Base-by-base conservation (phyloP, 305 asterid genomes). In the Fraxinus greggii region DNA sequence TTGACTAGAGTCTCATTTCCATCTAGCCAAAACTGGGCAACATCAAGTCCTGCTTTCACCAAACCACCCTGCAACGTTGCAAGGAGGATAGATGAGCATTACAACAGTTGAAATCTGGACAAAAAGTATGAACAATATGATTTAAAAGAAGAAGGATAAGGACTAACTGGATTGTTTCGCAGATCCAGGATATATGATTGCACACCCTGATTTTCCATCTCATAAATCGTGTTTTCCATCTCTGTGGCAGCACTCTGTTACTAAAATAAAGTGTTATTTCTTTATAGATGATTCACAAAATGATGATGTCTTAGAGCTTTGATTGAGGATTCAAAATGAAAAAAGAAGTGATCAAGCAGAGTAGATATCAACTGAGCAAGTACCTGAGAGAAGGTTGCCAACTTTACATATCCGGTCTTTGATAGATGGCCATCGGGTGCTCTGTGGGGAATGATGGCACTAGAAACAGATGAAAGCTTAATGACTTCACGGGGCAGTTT, bases 1-100 rank as follows among this genome's bases (percentile, higher is more conserved):
- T 94, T 95, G 56, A 95, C 99, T 42, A 95, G 92, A 24, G 97
- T 95, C 87, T 89, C 98, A 9, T 89, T 89, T 12, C 99, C 99
- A 10, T 95, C 98, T 2, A 95, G 90, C 99, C 99, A 95, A 75
- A 95, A 89, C 82, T 92, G 95, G 83, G 99, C 99, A 79, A 95
- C 98, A 82, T 95, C 99, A 23, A 95, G 93, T 33, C 99, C 99
- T 45, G 93, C 95, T 75, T 87, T 92, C 4, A 95, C 99, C 89
- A 94, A 84, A 70, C 99, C 99, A 12, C 99, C 99, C 98, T 95
- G 86, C 76, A 86, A 72, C 72, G 74, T 82, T 24, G 51, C 29
- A 31, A 80, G 61, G 35, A 32, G 35, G 59, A 35, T n/a, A 72
- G 65, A 77, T 35, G 31, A 56, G 54, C 48, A 78, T 76, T 36